phyloP scores from a whole-genome alignment of 1,139 yeast species.

The Tardiomyces blankii region DNA sequence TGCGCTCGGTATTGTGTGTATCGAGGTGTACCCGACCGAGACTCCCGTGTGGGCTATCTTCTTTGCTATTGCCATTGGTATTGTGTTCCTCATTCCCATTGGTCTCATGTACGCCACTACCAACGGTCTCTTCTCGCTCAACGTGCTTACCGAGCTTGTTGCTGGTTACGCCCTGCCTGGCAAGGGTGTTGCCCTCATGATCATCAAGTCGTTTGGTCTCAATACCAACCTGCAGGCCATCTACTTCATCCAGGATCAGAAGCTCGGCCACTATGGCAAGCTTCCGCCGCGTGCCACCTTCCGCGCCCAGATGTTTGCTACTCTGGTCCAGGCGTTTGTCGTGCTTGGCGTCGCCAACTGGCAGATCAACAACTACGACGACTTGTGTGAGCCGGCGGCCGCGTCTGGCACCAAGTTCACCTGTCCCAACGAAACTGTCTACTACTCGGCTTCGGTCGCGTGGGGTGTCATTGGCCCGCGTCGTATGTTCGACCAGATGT shows the following conservation, averaged over 20 bases:
- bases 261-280: constrained; percentile 46
- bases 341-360: constrained; percentile 43
- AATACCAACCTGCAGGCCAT: constrained; percentile 51
- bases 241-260: constrained; percentile 43
- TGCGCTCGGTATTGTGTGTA: constrained; percentile 35
- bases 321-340: constrained; percentile 26
- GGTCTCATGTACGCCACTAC: constrained; percentile 37
- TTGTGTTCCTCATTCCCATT: constrained; percentile 43
- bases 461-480: constrained; percentile 65
- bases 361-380: constrained; percentile 31
- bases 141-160: constrained; percentile 43
- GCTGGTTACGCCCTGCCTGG: constrained; percentile 57
- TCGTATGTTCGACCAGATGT: constrained; percentile 38
- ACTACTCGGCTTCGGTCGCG: constrained; percentile 40
- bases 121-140: constrained; percentile 41
- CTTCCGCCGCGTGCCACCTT: constrained; percentile 43
- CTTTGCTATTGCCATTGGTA: constrained; percentile 44
- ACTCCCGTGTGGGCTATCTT: constrained; percentile 46
- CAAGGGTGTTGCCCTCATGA: constrained; percentile 48
- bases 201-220: constrained; percentile 36
- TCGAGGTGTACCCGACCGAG: constrained; percentile 33
- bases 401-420: constrained; percentile 24
- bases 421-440: constrained; percentile 30
- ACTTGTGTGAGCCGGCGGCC: constrained; percentile 32
- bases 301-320: constrained; percentile 43